Percentiles rank a stretch among this genome's conserved stretches.
Evolutionary conservation across 2,329 filamentous ascomycete genomes (phyloP).

Genomic region (Colletotrichum orbiculare): DNA sequence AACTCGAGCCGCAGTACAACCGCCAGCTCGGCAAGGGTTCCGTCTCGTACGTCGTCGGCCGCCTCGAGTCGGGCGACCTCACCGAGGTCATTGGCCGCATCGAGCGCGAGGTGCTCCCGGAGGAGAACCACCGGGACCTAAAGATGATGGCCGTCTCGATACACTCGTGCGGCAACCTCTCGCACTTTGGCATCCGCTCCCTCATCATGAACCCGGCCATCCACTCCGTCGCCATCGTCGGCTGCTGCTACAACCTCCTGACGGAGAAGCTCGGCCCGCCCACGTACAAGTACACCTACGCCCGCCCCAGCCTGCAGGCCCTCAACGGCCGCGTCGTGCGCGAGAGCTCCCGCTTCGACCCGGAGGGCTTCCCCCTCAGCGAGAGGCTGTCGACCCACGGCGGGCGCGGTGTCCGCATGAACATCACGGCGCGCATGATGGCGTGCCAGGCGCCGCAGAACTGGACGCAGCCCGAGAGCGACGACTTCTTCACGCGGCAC

Average conservation of each 20-base stretch:
- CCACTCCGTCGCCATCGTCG: constrained; percentile 91
- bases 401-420: constrained; percentile 78
- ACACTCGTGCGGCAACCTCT: constrained; percentile 97
- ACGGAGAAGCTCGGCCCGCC: constrained; percentile 90
- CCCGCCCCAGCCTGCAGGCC: constrained; percentile 76
- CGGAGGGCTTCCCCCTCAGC: constrained; percentile 95
- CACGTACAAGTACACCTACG: constrained; percentile 83
- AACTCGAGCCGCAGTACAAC: constrained; percentile 63
- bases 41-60: constrained; percentile 82
- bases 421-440: constrained; percentile 98
- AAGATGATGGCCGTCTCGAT: constrained; percentile 90
- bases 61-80: constrained; percentile 79
- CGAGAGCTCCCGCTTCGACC: constrained; percentile 80
- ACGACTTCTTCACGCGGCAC: constrained; percentile 90
- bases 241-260: constrained; percentile 97
- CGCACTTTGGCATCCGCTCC: constrained; percentile 91
- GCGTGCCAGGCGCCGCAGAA: constrained; percentile 95
- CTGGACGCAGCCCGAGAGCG: constrained; percentile 85
- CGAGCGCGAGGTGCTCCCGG: constrained; percentile 52
- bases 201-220: constrained; percentile 86
- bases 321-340: constrained; percentile 75
- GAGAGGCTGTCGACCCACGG: constrained; percentile 70
- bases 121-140: constrained; percentile 48
- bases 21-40: constrained; percentile 72
- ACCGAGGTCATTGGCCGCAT: constrained; percentile 74